Evolutionary conservation across 768 basidiomycete species (phyloP).

Genomic region (Pleurotus salmoneostramineus): DNA sequence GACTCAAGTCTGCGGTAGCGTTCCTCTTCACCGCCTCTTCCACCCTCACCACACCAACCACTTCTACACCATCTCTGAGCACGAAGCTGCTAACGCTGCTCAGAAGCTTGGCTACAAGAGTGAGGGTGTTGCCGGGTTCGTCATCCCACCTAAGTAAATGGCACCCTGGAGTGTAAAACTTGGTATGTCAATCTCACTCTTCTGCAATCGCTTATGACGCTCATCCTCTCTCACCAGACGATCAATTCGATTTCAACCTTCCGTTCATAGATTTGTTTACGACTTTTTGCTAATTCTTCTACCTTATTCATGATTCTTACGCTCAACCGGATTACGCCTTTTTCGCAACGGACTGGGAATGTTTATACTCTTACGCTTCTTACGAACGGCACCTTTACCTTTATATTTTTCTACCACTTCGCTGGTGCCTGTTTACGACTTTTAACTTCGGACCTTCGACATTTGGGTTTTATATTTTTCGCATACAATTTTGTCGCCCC

Average conservation of each 20-base stretch:
- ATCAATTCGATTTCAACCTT: background rate
- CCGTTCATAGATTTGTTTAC: background rate
- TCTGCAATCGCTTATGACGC: background rate
- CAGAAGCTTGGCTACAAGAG: conserved; percentile 6
- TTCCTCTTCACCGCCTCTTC: conserved; percentile 9
- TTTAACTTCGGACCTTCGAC: background rate
- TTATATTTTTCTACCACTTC: conserved; percentile 6
- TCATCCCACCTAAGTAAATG: conserved; percentile 3
- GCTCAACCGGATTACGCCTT: conserved; percentile 5
- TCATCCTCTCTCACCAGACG: background rate
- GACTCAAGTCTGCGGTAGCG: conserved; percentile 10
- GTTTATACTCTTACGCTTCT: conserved; percentile 1
- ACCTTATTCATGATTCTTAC: conserved; percentile 5
- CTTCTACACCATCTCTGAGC: conserved; percentile 11
- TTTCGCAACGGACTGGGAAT: conserved; percentile 3
- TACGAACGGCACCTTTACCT: conserved; percentile 3
- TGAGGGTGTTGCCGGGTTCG: conserved; percentile 9
- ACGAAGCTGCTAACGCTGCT: background rate
- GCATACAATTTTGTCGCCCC: background rate
- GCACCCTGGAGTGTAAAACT: background rate
- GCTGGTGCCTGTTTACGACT: background rate
- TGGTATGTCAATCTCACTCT: background rate
- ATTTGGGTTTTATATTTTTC: background rate
- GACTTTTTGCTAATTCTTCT: conserved; percentile 2
- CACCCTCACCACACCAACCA: conserved; percentile 4